Conservation (phyloP, 495 filamentous ascomycete species). For the Neurospora tetrasperma region DNA sequence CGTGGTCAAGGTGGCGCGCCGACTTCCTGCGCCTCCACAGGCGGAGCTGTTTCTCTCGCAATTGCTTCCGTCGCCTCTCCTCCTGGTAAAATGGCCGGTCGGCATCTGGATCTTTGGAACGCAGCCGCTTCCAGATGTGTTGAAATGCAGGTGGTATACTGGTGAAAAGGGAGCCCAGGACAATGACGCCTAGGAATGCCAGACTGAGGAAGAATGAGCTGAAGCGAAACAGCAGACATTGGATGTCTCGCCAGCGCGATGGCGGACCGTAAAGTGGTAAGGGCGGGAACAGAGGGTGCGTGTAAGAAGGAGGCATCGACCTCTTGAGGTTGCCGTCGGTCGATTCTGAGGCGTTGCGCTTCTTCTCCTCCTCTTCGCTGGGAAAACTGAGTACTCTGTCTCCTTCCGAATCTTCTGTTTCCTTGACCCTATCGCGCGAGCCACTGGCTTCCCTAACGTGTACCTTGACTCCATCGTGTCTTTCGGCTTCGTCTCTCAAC, state of each 20-base stretch:
- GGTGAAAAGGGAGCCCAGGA: slow-evolving; percentile 59
- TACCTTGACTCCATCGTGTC: slow-evolving; percentile 5
- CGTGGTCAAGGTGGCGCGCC: slow-evolving; percentile 13
- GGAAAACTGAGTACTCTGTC: slow-evolving; percentile 9
- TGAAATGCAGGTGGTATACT: slow-evolving; percentile 42
- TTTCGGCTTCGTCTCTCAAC: slow-evolving; percentile 43
- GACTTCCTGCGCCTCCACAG: slow-evolving; percentile 47
- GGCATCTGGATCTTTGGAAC: slow-evolving; percentile 45
- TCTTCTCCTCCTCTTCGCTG: slow-evolving; percentile 4
- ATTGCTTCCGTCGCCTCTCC: slow-evolving; percentile 39
- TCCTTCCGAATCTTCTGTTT: background rate
- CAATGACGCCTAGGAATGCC: slow-evolving; percentile 63
- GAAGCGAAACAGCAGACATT: slow-evolving; percentile 49
- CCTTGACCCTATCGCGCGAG: slow-evolving; percentile 7
- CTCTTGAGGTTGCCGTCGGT: slow-evolving; percentile 27
- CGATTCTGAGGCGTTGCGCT: slow-evolving; percentile 9
- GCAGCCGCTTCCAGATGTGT: slow-evolving; percentile 37
- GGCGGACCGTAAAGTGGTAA: slow-evolving; percentile 76
- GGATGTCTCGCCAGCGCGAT: slow-evolving; percentile 49
- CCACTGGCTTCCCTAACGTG: slow-evolving; percentile 16
- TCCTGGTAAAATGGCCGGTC: slow-evolving; percentile 63
- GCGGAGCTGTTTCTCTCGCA: slow-evolving; percentile 45
- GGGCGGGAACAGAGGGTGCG: slow-evolving; percentile 80
- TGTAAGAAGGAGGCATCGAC: slow-evolving; percentile 50
- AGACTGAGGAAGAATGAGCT: slow-evolving; percentile 68